Base-by-base conservation (phyloP, 371 early-diverging fungal genomes). In the Lichtheimia corymbifera region DNA sequence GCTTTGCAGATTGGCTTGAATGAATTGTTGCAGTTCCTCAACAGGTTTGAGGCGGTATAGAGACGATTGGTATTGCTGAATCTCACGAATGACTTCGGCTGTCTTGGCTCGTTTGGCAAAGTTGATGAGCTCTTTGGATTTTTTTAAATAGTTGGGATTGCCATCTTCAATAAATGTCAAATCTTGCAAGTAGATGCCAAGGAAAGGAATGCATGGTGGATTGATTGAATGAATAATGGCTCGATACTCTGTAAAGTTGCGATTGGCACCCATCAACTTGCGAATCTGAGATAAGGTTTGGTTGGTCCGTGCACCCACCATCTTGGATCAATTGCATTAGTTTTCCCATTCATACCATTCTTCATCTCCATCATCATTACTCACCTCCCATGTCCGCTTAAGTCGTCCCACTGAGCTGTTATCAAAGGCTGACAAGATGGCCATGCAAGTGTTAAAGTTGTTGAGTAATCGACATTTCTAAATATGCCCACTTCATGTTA, bases 141-240 rank as follows among this genome's bases (percentile, higher is more conserved):
- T 81, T 50, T 83, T 84, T 5, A 88, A 60, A 44, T 66, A 69
- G 55, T 88, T 78, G n/a, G 88, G 67, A 74, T 95, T 96, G 22
- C 97, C 97, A 58, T 96, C 96, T 63, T 97, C 95, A 47, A 97
- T 90, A 74, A 96, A 95, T 2, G 96, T 95, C 53, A 98, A 70
- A 66, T 98, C 97, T 59, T 93, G 94, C 17, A 97, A 75, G 67
- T 93, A 94, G 47, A 90, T 84, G n/a, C 92, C 95, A 35, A 97
- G 80, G 71, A 94, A 96, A 0, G 98, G 98, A 5, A 97, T 91
- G 66, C 95, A 95, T 0, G 97, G 97, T 40, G 96, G 97, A 66
- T 92, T 92, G 50, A 90, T 85, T 3, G 88, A 86, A 67, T 93
- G 93, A 47, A 97, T 83, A 51, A 89, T 75, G 40, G 89, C 93